phyloP scores from a whole-genome alignment of 495 filamentous ascomycete genomes.

The Aspergillus panamensis region DNA sequence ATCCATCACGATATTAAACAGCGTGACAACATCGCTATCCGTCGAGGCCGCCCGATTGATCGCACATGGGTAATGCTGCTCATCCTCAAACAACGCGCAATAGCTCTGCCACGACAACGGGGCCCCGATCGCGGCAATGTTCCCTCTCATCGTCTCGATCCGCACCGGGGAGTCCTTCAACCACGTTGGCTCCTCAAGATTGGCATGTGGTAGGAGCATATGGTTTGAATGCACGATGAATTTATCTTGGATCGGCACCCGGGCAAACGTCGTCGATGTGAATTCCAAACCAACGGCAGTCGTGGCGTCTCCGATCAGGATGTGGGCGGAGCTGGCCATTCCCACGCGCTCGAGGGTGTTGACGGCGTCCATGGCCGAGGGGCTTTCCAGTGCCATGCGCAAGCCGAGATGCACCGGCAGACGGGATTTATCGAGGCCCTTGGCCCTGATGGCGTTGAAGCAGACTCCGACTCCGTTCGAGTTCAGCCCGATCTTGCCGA shows the following conservation, averaged over 20 bases:
- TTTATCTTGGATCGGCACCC: conserved; percentile 41
- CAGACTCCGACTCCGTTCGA: conserved; percentile 59
- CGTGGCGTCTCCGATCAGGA: conserved; percentile 55
- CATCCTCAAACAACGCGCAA: conserved; percentile 33
- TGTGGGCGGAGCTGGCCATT: conserved; percentile 61
- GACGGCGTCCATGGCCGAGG: conserved; percentile 50
- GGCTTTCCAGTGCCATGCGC: conserved; percentile 55
- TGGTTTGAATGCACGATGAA: conserved; percentile 63
- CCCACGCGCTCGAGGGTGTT: conserved; percentile 38
- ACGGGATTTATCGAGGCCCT: conserved; percentile 50
- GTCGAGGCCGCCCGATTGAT: conserved; percentile 32
- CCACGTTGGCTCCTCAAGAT: conserved; percentile 51
- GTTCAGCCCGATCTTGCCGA: conserved; percentile 71
- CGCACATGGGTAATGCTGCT: conserved; percentile 32
- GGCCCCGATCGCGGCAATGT: conserved; percentile 18
- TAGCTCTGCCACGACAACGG: conserved; percentile 23
- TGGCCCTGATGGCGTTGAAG: conserved; percentile 63
- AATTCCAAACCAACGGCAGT: conserved; percentile 57
- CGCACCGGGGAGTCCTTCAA: conserved; percentile 52
- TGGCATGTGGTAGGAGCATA: conserved; percentile 45
- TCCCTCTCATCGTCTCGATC: conserved; percentile 27
- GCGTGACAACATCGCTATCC: conserved; percentile 20
- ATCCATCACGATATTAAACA: conserved; percentile 43
- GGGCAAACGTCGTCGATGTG: conserved; percentile 50
- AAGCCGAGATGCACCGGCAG: conserved; percentile 64